phyloP scores from a whole-genome alignment of 2,329 filamentous ascomycete species.

The Venturia oleaginea region DNA sequence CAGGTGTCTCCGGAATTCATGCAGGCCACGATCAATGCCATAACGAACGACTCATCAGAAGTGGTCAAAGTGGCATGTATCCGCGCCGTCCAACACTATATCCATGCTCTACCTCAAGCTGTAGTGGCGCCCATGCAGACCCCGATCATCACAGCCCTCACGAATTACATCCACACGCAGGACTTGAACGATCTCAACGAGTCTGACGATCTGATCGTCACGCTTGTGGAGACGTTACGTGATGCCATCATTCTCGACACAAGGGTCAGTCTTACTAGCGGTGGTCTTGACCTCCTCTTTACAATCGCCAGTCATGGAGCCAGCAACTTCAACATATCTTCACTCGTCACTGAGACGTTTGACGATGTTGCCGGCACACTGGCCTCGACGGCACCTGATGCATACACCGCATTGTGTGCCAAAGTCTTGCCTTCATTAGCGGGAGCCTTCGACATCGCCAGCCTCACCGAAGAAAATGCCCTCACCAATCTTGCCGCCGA shows the following conservation, averaged over 20 bases:
- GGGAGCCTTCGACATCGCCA: conserved; percentile 80
- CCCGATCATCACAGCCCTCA: conserved; percentile 51
- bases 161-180: conserved; percentile 67
- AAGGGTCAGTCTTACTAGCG: conserved; percentile 61
- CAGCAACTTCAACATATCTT: conserved; percentile 80
- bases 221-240: conserved; percentile 76
- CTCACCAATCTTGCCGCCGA: conserved; percentile 82
- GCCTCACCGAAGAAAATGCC: conserved; percentile 74
- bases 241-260: conserved; percentile 75
- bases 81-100: conserved; percentile 67
- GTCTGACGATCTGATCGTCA: conserved; percentile 84
- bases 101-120: conserved; percentile 43
- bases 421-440: conserved; percentile 84
- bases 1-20: conserved; percentile 53
- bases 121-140: conserved; percentile 50
- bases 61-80: conserved; percentile 89
- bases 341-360: conserved; percentile 82
- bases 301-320: conserved; percentile 81
- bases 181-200: conserved; percentile 78
- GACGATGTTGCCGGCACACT: conserved; percentile 73
- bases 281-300: conserved; percentile 77
- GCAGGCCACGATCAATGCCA: conserved; percentile 64
- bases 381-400: conserved; percentile 52
- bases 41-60: conserved; percentile 68
- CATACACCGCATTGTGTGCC: conserved; percentile 69